Evolutionary conservation across 768 basidiomycete genomes (phyloP).

Genomic region (Austroboletus eburneus): DNA sequence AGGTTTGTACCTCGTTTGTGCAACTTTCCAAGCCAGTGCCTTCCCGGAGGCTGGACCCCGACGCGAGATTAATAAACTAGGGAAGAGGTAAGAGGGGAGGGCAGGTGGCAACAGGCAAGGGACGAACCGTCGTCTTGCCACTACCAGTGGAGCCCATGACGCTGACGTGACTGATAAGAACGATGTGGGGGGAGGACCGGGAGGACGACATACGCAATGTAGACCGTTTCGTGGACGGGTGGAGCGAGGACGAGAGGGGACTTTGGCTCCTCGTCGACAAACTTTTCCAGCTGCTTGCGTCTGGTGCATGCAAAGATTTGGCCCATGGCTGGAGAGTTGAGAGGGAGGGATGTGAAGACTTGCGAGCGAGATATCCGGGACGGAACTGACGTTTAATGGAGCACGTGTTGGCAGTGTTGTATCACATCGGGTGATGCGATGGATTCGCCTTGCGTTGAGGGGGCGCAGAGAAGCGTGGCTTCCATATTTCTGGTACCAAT

Average conservation of each 20-base stretch:
- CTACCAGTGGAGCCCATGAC: conserved; percentile 34
- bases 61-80: conserved; percentile 36
- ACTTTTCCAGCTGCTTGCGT: conserved; percentile 23
- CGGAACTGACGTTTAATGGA: conserved; percentile 22
- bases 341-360: conserved; percentile 12
- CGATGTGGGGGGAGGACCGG: neutral
- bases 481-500: conserved; percentile 13
- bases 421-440: conserved; percentile 26
- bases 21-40: conserved; percentile 35
- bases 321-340: conserved; percentile 25
- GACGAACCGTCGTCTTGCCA: conserved; percentile 33
- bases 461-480: conserved; percentile 25
- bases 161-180: conserved; percentile 28
- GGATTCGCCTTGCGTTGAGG: conserved; percentile 24
- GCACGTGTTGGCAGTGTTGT: conserved; percentile 29
- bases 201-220: conserved; percentile 22
- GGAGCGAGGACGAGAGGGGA: conserved; percentile 8
- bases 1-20: conserved; percentile 32
- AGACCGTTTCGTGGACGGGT: conserved; percentile 24
- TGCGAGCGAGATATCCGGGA: conserved; percentile 24
- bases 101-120: neutral
- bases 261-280: conserved; percentile 27
- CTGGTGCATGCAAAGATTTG: conserved; percentile 25
- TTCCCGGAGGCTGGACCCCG: conserved; percentile 30
- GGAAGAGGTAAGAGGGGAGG: conserved; percentile 2